A percentile compares a stretch with the other conserved stretches of the same genome.
Conservation (phyloP, 495 filamentous ascomycete genomes). For the Hyaloscypha hepaticicola region DNA sequence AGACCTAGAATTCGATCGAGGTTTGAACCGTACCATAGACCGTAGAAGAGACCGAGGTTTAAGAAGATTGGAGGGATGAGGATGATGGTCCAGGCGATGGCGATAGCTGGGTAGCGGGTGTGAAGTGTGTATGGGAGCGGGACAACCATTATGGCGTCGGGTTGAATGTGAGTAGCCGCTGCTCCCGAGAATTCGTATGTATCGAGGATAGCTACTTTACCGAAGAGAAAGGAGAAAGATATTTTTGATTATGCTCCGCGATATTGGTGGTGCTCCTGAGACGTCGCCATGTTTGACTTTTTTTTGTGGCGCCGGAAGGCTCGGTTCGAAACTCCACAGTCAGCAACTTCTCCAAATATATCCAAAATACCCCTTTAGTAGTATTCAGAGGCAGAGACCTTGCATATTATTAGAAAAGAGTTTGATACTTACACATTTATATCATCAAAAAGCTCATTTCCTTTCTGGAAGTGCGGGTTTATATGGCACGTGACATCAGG, state of each 20-base stretch:
- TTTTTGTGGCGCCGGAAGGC: neutral
- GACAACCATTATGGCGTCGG: slow-evolving; percentile 9
- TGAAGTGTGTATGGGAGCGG: slow-evolving; percentile 26
- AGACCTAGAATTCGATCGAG: slow-evolving; percentile 22
- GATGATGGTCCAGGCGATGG: slow-evolving; percentile 27
- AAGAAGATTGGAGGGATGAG: slow-evolving; percentile 26
- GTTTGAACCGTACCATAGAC: slow-evolving; percentile 23
- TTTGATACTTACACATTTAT: too few relatives aligned
- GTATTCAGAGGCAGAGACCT: too few relatives aligned
- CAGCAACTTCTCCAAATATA: neutral
- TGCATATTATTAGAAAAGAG: too few relatives aligned
- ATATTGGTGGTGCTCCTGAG: neutral
- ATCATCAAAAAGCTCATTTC: too few relatives aligned
- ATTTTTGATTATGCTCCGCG: neutral
- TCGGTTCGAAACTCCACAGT: neutral
- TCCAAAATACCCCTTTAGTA: too few relatives aligned
- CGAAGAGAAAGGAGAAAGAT: neutral
- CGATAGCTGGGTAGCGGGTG: slow-evolving; percentile 20
- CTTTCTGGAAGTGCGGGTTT: neutral
- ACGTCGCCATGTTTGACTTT: neutral
- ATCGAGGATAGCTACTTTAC: neutral
- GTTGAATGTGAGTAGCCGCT: neutral
- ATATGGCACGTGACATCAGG: neutral
- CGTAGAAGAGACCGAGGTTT: slow-evolving; percentile 26
- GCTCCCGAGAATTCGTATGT: neutral